These are phyloP conservation scores for Babesia bigemina DNA, from an alignment of 169 alveolate genomes.

Conservation along the genomic window DNA sequence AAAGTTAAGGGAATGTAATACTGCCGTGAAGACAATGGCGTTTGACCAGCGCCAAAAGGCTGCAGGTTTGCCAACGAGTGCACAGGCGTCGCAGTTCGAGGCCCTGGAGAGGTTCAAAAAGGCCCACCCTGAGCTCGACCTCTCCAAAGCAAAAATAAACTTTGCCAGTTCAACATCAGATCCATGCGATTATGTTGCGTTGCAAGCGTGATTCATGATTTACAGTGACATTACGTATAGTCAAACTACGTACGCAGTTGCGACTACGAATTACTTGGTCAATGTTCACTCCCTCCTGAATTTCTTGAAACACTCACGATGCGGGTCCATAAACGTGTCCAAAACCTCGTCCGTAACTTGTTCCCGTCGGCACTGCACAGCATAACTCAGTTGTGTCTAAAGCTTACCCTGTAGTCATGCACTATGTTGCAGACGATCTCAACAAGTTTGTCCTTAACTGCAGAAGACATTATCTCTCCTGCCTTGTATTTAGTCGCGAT, in stretches of 20 bases:
- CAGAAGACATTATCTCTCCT: slow-evolving; percentile 96
- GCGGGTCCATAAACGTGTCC: slow-evolving; percentile 62
- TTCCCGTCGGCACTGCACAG: slow-evolving; percentile 37
- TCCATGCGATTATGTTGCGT: too few relatives aligned
- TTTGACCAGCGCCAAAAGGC: slow-evolving; percentile 92
- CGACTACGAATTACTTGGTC: neutral
- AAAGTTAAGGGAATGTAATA: too few relatives aligned
- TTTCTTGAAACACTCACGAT: slow-evolving; percentile 28
- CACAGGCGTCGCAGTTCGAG: slow-evolving; percentile 90
- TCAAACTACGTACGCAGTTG: too few relatives aligned
- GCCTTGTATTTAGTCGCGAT: slow-evolving; percentile 90
- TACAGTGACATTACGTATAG: too few relatives aligned
- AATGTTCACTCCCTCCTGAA: slow-evolving; percentile 9
- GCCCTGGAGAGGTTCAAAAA: slow-evolving; percentile 91
- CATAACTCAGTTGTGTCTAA: slow-evolving; percentile 39
- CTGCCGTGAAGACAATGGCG: slow-evolving; percentile 98
- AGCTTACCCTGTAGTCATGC: slow-evolving; percentile 82
- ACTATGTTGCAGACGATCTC: slow-evolving; percentile 81
- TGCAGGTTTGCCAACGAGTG: slow-evolving; percentile 93
- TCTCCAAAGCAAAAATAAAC: slow-evolving; percentile 91
- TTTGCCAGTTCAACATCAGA: neutral
- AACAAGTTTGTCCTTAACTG: slow-evolving; percentile 89
- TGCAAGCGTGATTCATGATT: too few relatives aligned
- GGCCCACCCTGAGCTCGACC: slow-evolving; percentile 98
- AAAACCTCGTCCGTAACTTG: slow-evolving; percentile 52